Evolutionary conservation across 2,329 filamentous ascomycete genomes (phyloP), one percentile per base, ranked within the genome.

Genomic region (Ophiostoma sp.): DNA sequence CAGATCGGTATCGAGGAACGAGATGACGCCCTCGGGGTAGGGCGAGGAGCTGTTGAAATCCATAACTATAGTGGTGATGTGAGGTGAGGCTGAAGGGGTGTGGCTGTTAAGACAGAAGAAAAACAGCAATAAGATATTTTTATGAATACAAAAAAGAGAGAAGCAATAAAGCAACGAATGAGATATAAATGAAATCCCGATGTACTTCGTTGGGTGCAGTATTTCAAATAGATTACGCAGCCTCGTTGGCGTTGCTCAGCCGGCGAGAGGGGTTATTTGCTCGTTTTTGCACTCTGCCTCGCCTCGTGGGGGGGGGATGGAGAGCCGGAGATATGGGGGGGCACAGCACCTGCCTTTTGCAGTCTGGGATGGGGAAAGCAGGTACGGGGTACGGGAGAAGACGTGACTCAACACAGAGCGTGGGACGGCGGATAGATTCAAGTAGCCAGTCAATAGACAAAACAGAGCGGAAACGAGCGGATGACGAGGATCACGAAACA

Each of bases 1-100:
- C 70, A 99, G 76, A 73, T 89, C 87, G 16, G 90, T 94, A 76
- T 95, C 91, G 67, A 95, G 83, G 76, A 95, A 89, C 75, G 91
- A 94, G 75, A 88, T 90, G 76, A 94, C 87, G 66, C 91, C 91
- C 79, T 91, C 90, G 4, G 90, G 88, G 71, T 84, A 88, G 69
- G 85, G 85, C 68, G 85, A 86, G 44, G 85, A 85, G 79, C 83
- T 86, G 77, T 88, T 87, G 78, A 89, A 89, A 72, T 86, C 85
- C 86, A 89, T 89, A 71, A 66, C n/a, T 55, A n/a, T 11, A 4
- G 41, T 18, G 27, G 42, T 5, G 60, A 4, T 11, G 41, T 9
- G n/a, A 3, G 49, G n/a, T 11, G 27, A 16, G 5, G 16, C 5
- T 52, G 16, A 27, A 27, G 27, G 27, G 27, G 27, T 27, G 27